Evolutionary conservation across 2,329 filamentous ascomycete genomes (phyloP).

Genomic region (Fusarium sp.): DNA sequence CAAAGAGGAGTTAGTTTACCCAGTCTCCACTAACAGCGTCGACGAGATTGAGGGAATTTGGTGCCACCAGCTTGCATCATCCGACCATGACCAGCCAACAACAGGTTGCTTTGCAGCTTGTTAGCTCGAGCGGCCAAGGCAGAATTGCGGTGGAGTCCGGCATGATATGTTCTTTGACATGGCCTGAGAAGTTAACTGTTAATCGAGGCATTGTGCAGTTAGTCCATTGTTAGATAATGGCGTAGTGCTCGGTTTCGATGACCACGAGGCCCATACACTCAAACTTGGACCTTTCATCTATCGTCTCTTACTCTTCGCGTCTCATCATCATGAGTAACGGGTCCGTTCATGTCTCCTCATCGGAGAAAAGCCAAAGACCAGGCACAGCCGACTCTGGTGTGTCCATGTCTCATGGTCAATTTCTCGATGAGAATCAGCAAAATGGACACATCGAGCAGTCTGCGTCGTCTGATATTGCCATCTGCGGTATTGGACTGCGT

Average conservation of each 20-base stretch:
- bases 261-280: background rate
- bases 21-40: background rate
- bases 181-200: background rate
- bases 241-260: background rate
- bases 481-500: conserved; percentile 8
- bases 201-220: background rate
- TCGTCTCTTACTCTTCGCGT: background rate
- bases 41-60: background rate
- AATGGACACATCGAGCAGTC: background rate
- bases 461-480: background rate
- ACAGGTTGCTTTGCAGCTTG: background rate
- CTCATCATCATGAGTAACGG: background rate
- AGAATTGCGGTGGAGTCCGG: background rate
- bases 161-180: background rate
- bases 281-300: background rate
- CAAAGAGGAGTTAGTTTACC: background rate
- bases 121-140: background rate
- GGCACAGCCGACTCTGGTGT: background rate
- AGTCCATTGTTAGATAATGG: background rate
- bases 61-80: background rate
- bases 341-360: background rate
- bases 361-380: background rate
- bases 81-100: background rate
- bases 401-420: background rate
- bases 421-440: background rate